These are phyloP conservation scores for Pichia kluyveri DNA, from an alignment of 805 yeast species.

Conservation along the genomic window DNA sequence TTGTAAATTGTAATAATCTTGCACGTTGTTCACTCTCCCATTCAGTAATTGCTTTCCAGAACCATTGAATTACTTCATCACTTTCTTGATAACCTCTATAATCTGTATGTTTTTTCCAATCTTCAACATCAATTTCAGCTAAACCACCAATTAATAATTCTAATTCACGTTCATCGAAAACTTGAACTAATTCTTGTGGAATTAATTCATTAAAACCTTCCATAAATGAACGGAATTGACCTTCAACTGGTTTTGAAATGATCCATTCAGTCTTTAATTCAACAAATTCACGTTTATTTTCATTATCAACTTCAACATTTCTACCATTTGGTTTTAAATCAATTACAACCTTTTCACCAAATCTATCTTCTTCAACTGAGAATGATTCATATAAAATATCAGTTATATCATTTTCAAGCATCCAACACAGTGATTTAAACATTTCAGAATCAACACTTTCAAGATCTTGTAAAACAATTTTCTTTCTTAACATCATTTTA, in stretches of 20 bases:
- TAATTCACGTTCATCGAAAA: conserved; percentile 94
- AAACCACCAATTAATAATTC: conserved; percentile 97
- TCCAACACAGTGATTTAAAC: conserved; percentile 92
- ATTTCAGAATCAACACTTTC: conserved; percentile 98
- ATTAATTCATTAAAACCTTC: conserved; percentile 96
- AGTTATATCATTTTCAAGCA: conserved; percentile 87
- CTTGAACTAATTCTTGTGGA: conserved; percentile 93
- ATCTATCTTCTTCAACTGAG: conserved; percentile 79
- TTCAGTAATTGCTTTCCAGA: conserved; percentile 87
- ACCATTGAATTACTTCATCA: conserved; percentile 97
- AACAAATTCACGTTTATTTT: conserved; percentile 89
- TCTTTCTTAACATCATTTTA: conserved; percentile 93
- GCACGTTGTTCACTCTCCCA: conserved; percentile 98
- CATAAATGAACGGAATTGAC: conserved; percentile 92
- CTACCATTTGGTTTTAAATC: conserved; percentile 87
- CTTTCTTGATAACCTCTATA: conserved; percentile 95
- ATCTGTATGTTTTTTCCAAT: conserved; percentile 98
- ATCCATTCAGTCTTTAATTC: conserved; percentile 95
- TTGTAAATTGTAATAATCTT: conserved; percentile 89
- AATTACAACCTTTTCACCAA: conserved; percentile 83
- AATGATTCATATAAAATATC: conserved; percentile 83
- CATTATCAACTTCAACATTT: conserved; percentile 87
- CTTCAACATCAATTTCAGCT: conserved; percentile 95
- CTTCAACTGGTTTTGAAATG: conserved; percentile 85
- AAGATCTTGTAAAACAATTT: conserved; percentile 93